phyloP scores from a whole-genome alignment of 257 asterid genomes.

The Nicotiana undulata region DNA sequence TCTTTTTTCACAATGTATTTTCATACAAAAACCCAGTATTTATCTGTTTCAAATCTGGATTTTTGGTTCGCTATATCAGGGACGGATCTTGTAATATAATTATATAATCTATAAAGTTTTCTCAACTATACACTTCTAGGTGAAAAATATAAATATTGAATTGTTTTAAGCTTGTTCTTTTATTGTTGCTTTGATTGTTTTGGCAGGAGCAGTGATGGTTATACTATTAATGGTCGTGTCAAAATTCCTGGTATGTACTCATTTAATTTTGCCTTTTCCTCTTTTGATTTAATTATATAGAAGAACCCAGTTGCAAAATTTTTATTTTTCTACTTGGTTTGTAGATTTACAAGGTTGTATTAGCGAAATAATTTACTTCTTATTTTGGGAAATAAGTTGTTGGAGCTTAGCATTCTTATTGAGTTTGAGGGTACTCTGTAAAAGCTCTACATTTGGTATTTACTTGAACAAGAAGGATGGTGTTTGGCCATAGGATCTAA shows the following conservation, averaged over 20 bases:
- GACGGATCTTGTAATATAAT: not conserved
- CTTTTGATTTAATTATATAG: not conserved
- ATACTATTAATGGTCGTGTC: slow-evolving; percentile 29
- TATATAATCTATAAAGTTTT: not conserved
- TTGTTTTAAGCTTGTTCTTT: not conserved
- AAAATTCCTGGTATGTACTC: slow-evolving; percentile 27
- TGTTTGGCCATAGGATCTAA: not conserved
- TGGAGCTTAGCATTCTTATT: not conserved
- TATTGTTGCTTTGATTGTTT: not conserved
- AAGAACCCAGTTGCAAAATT: not conserved
- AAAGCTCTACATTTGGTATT: not conserved
- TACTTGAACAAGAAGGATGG: not conserved
- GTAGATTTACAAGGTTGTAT: not conserved
- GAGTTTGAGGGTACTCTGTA: not conserved
- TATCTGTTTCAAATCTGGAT: not conserved
- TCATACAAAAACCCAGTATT: not conserved
- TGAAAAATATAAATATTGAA: not conserved
- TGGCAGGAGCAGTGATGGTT: slow-evolving; percentile 26
- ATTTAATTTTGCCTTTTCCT: not conserved
- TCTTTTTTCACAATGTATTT: not conserved
- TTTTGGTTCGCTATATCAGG: not conserved
- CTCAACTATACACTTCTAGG: not conserved
- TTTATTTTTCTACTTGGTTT: not conserved
- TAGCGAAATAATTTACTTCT: not conserved
- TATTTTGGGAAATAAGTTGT: not conserved